Conservation (phyloP, 2,329 filamentous ascomycete genomes). For the Aspergillus brunneoviolaceus region DNA sequence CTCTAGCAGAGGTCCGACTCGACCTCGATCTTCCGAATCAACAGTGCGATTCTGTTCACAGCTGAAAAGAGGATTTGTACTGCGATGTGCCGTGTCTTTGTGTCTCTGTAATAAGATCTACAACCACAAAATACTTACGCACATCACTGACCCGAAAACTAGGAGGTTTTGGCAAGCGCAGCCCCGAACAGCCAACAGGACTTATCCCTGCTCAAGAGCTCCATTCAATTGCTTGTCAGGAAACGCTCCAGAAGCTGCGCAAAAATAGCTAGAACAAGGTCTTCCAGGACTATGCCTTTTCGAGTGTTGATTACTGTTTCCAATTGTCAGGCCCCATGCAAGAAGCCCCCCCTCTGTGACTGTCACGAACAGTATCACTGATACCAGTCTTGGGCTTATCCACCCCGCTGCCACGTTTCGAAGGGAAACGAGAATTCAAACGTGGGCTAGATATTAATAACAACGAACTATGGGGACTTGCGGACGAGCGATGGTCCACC, state of each 20-base stretch:
- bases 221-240: background rate
- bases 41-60: background rate
- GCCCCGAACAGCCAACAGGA: background rate
- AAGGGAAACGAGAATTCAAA: background rate
- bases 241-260: background rate
- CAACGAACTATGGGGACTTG: slow-evolving; percentile 3
- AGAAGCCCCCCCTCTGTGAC: background rate
- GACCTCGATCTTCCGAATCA: background rate
- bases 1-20: background rate
- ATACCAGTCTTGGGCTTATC: slow-evolving; percentile 1
- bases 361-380: too few relatives aligned
- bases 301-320: background rate
- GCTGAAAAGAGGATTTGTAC: background rate
- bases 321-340: background rate
- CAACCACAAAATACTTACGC: background rate
- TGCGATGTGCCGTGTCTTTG: background rate
- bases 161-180: background rate
- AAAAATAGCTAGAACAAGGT: background rate
- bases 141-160: background rate
- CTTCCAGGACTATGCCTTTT: background rate
- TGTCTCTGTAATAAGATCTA: background rate
- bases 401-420: slow-evolving; percentile 3
- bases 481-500: background rate
- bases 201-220: background rate
- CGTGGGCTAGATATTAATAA: background rate